Evolutionary conservation across 1,139 yeast species (phyloP).

Genomic region (Nakaseomyces delphensis): DNA sequence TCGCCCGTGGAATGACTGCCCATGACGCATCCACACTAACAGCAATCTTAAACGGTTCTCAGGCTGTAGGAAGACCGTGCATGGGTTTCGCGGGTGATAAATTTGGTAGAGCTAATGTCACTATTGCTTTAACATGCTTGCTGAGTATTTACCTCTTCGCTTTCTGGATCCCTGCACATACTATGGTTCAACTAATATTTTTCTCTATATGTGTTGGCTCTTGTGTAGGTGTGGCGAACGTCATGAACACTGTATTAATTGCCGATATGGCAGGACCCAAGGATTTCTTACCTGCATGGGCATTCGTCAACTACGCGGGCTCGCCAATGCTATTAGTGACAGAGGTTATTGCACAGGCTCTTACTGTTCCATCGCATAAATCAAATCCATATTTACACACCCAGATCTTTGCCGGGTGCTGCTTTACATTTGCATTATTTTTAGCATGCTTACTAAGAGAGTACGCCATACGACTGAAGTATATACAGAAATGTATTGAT

Average conservation of each 20-base stretch:
- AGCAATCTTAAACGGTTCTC: slow-evolving; percentile 56
- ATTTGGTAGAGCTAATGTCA: slow-evolving; percentile 49
- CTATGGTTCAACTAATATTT: slow-evolving; percentile 44
- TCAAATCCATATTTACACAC: slow-evolving; percentile 46
- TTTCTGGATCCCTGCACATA: slow-evolving; percentile 41
- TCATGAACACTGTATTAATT: slow-evolving; percentile 51
- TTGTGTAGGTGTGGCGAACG: slow-evolving; percentile 55
- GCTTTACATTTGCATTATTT: slow-evolving; percentile 35
- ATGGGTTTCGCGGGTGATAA: slow-evolving; percentile 52
- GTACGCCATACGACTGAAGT: slow-evolving; percentile 32
- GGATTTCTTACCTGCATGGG: slow-evolving; percentile 53
- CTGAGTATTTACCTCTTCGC: slow-evolving; percentile 32
- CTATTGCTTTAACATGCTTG: slow-evolving; percentile 30
- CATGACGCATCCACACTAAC: slow-evolving; percentile 53
- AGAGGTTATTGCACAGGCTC: slow-evolving; percentile 46
- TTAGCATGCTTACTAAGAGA: slow-evolving; percentile 36
- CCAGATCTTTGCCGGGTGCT: slow-evolving; percentile 51
- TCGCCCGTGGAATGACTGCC: slow-evolving; percentile 47
- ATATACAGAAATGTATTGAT: slow-evolving; percentile 12
- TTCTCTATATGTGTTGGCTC: slow-evolving; percentile 48
- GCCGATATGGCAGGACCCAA: slow-evolving; percentile 45
- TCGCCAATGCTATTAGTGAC: slow-evolving; percentile 40
- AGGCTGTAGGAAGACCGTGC: slow-evolving; percentile 55
- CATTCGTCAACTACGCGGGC: slow-evolving; percentile 44
- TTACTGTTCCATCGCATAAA: slow-evolving; percentile 30